Conservation (phyloP, 78 protist genomes). For the Pigoraptor vietnamica region DNA sequence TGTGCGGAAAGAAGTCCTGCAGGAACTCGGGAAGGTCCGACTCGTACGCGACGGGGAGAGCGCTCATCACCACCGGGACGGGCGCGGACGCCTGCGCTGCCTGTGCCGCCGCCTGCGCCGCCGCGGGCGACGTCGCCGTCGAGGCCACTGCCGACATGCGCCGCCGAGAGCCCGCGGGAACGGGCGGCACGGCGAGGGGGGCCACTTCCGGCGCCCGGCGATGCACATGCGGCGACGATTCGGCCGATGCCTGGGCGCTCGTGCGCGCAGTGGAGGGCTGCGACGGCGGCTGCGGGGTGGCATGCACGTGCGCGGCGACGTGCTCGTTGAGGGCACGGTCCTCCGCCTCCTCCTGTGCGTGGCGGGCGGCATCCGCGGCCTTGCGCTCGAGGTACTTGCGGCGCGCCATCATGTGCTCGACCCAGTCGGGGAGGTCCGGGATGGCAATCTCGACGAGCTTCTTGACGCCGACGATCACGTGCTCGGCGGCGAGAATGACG, state of each 20-base stretch:
- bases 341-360: not conserved
- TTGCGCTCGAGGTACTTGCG: not conserved
- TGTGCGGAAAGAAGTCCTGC: not conserved
- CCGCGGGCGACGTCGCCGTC: not conserved
- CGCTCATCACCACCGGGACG: not conserved
- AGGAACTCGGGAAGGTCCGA: not conserved
- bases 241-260: not conserved
- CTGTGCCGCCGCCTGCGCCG: not conserved
- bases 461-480: not conserved
- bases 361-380: not conserved
- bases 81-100: too few relatives aligned
- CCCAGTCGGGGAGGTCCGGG: not conserved
- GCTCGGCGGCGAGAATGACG: not conserved
- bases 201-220: not conserved
- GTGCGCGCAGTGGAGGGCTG: not conserved
- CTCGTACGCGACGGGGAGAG: not conserved
- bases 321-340: not conserved
- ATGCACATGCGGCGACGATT: not conserved
- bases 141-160: not conserved
- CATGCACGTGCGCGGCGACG: too few relatives aligned
- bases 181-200: not conserved
- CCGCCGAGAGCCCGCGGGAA: not conserved
- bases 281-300: not conserved
- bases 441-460: not conserved
- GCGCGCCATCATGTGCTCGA: not conserved